Evolutionary conservation across 2,329 filamentous ascomycete genomes (phyloP).

Genomic region (Aurifilum marmelostoma): DNA sequence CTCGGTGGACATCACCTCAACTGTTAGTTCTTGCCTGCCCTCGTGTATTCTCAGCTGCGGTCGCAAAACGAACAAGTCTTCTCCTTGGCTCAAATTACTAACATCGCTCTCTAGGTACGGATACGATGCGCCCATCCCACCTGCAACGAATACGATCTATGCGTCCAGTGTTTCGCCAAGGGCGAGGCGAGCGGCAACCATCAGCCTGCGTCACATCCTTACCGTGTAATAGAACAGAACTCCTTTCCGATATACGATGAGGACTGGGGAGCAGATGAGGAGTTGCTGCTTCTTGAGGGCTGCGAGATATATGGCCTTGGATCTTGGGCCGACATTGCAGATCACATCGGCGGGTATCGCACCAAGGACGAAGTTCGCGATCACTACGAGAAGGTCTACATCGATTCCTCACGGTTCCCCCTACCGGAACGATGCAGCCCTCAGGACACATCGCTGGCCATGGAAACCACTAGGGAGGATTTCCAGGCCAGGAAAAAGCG

Average conservation of each 20-base stretch:
- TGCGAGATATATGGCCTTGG: constrained; percentile 95
- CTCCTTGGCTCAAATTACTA: neutral
- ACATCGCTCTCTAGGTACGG: constrained; percentile 66
- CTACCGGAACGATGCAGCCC: constrained; percentile 86
- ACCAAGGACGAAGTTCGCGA: constrained; percentile 94
- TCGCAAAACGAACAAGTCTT: neutral
- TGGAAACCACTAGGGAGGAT: constrained; percentile 83
- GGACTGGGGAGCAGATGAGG: constrained; percentile 97
- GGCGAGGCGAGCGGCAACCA: constrained; percentile 82
- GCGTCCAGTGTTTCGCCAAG: constrained; percentile 89
- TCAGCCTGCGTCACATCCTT: constrained; percentile 83
- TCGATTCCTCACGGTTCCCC: constrained; percentile 82
- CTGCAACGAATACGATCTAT: constrained; percentile 95
- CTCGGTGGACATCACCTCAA: constrained; percentile 94
- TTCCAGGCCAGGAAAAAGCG: constrained; percentile 93
- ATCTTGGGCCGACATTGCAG: constrained; percentile 96
- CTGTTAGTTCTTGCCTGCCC: constrained; percentile 60
- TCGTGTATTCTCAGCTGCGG: constrained; percentile 16
- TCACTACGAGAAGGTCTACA: constrained; percentile 87
- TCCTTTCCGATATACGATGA: constrained; percentile 94
- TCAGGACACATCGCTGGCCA: constrained; percentile 75
- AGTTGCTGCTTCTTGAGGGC: constrained; percentile 89
- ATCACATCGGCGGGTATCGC: constrained; percentile 95
- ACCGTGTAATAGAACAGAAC: constrained; percentile 95
- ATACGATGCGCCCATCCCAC: constrained; percentile 84